A percentile compares a stretch with the other conserved stretches of the same genome.
phyloP scores from a whole-genome alignment of 495 filamentous ascomycete species.

The Xylaria telfairii region DNA sequence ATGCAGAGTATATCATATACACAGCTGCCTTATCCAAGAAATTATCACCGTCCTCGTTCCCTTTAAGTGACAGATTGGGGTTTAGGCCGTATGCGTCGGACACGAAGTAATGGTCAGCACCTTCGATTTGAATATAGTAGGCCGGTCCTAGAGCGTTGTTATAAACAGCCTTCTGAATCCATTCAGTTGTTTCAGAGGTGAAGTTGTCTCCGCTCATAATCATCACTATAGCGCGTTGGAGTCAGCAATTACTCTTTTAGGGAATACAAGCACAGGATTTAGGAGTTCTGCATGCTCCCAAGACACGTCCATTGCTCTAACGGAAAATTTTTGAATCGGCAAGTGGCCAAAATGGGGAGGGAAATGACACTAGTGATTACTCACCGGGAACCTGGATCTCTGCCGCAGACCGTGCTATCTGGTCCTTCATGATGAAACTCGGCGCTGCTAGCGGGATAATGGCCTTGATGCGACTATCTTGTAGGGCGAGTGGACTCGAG shows the following conservation, averaged over 20 bases:
- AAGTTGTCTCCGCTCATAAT: not conserved
- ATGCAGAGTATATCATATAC: not conserved
- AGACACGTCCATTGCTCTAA: too few relatives aligned
- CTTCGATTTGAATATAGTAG: not conserved
- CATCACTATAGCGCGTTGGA: too few relatives aligned
- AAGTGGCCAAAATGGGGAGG: too few relatives aligned
- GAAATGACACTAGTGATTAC: too few relatives aligned
- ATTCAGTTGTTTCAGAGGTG: not conserved
- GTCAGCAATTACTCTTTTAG: too few relatives aligned
- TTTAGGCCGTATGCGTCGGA: constrained; percentile 7
- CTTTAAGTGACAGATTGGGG: not conserved
- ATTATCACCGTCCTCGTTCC: not conserved
- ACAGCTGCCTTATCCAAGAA: constrained; percentile 9
- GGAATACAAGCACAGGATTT: too few relatives aligned
- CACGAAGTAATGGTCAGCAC: not conserved
- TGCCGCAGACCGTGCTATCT: not conserved
- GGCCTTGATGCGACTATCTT: not conserved
- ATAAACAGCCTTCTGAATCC: not conserved
- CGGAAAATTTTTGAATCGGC: too few relatives aligned
- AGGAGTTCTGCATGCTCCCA: too few relatives aligned
- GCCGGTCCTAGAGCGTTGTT: not conserved
- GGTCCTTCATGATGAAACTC: not conserved
- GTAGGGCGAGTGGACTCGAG: not conserved
- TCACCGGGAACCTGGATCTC: not conserved
- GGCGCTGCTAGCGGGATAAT: not conserved